Conservation (phyloP, 352 stramenopile species). For the Phytopythium sindhum region DNA sequence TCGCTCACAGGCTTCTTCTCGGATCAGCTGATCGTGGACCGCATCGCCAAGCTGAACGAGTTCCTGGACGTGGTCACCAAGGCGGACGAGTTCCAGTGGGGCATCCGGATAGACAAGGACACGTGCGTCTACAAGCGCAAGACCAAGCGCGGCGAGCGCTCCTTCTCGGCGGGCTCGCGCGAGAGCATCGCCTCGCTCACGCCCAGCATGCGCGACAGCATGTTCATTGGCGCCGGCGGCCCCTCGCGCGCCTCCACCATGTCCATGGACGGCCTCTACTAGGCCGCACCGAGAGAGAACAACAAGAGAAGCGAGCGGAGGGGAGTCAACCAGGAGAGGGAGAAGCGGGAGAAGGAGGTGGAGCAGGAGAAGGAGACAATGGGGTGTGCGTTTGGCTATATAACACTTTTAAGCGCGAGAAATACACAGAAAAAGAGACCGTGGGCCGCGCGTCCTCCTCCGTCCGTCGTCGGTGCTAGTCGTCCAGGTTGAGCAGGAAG, state of each 20-base stretch:
- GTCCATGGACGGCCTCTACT: slow-evolving; percentile 42
- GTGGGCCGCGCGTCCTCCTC: too few species aligned
- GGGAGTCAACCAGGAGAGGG: not conserved
- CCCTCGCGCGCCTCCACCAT: slow-evolving; percentile 68
- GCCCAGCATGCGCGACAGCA: slow-evolving; percentile 69
- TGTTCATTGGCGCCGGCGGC: slow-evolving; percentile 49
- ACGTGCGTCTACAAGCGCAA: slow-evolving; percentile 89
- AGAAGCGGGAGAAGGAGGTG: not conserved
- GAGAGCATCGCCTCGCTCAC: slow-evolving; percentile 81
- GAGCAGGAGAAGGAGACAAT: not conserved
- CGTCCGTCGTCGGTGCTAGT: too few species aligned
- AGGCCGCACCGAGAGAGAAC: too few species aligned
- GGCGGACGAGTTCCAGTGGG: slow-evolving; percentile 85
- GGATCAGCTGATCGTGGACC: slow-evolving; percentile 82
- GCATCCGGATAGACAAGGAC: slow-evolving; percentile 89
- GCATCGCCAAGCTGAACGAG: slow-evolving; percentile 84
- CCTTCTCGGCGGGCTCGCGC: slow-evolving; percentile 56
- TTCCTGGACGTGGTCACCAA: slow-evolving; percentile 85
- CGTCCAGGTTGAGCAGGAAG: slow-evolving; percentile 91
- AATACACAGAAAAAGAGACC: not conserved
- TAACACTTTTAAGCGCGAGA: not conserved
- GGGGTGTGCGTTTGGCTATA: not conserved
- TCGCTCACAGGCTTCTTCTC: slow-evolving; percentile 81
- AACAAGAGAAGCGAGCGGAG: too few species aligned
- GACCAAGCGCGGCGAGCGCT: slow-evolving; percentile 71